phyloP scores from a whole-genome alignment of 805 yeast genomes.

The Lipomyces spencermartinsiae region DNA sequence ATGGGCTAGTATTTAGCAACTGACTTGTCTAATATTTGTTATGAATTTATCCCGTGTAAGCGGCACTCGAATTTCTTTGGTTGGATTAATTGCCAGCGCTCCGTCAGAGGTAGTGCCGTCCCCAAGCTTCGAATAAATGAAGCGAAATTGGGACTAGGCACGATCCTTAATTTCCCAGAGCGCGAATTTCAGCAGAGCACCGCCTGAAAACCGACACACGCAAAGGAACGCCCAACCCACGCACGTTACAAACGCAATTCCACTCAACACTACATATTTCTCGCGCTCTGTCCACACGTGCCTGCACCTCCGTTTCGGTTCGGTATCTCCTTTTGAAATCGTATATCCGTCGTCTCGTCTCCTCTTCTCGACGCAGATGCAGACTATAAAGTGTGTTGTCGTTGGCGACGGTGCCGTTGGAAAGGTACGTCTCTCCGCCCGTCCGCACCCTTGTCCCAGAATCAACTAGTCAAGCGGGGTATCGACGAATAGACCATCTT shows the following conservation, averaged over 20 bases:
- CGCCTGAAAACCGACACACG: background rate
- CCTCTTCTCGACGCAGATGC: constrained; percentile 20
- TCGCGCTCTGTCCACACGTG: background rate
- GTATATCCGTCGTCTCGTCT: background rate
- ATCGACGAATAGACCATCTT: too few relatives aligned
- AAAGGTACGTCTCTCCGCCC: constrained; percentile 52
- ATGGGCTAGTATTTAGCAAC: background rate
- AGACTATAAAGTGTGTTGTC: constrained; percentile 81
- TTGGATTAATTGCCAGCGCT: too few relatives aligned
- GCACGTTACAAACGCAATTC: background rate
- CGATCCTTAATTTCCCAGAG: background rate
- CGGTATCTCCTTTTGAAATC: background rate
- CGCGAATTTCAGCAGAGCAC: background rate
- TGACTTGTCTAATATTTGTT: background rate
- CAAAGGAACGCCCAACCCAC: background rate
- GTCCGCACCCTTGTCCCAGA: background rate
- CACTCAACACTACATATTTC: background rate
- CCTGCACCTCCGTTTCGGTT: background rate
- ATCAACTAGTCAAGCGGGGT: background rate
- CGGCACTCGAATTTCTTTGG: too few relatives aligned
- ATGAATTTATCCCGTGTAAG: too few relatives aligned
- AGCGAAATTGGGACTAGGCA: background rate
- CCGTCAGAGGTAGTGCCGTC: too few relatives aligned
- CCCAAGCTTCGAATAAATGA: background rate
- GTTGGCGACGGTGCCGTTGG: constrained; percentile 99